A percentile compares a stretch with the other conserved stretches of the same genome.
These are phyloP conservation scores for Gypsophila paniculata DNA, from an alignment of 179 eudicot genomes.

Conservation along the genomic window DNA sequence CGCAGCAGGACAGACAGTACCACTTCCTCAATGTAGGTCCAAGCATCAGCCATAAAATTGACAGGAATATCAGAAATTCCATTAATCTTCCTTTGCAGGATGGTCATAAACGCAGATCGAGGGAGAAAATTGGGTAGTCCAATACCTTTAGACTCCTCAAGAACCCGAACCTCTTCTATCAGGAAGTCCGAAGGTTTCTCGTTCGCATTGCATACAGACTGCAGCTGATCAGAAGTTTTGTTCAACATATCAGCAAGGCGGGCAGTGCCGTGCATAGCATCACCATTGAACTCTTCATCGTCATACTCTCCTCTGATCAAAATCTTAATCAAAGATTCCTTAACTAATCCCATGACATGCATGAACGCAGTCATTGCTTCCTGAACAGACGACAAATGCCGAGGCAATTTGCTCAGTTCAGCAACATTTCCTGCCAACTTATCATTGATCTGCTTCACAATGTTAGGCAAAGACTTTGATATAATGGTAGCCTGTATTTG, in stretches of 20 bases:
- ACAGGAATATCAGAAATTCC: constrained; percentile 32
- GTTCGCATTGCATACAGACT: not conserved
- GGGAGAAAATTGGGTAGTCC: constrained; percentile 53
- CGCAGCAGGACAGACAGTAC: constrained; percentile 32
- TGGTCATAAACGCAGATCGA: constrained; percentile 33
- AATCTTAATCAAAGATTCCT: constrained; percentile 45
- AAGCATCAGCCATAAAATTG: constrained; percentile 33
- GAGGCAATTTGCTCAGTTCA: constrained; percentile 38
- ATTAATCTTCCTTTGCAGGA: constrained; percentile 35
- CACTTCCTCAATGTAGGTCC: constrained; percentile 45
- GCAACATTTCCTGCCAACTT: constrained; percentile 29
- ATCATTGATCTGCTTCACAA: constrained; percentile 40
- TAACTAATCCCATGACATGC: constrained; percentile 38
- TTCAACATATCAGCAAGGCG: constrained; percentile 38
- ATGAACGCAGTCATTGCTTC: constrained; percentile 49
- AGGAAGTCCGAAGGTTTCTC: constrained; percentile 24
- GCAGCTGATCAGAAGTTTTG: constrained; percentile 28
- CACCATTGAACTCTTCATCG: constrained; percentile 47
- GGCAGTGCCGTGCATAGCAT: constrained; percentile 43
- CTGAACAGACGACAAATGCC: constrained; percentile 28
- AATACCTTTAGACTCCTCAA: constrained; percentile 34
- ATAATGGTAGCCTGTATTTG: constrained; percentile 46
- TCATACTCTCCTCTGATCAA: constrained; percentile 47
- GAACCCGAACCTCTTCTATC: constrained; percentile 36
- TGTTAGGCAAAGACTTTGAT: constrained; percentile 45